phyloP scores from a whole-genome alignment of 2,329 filamentous ascomycete genomes.

The Elsinoe necatrix region DNA sequence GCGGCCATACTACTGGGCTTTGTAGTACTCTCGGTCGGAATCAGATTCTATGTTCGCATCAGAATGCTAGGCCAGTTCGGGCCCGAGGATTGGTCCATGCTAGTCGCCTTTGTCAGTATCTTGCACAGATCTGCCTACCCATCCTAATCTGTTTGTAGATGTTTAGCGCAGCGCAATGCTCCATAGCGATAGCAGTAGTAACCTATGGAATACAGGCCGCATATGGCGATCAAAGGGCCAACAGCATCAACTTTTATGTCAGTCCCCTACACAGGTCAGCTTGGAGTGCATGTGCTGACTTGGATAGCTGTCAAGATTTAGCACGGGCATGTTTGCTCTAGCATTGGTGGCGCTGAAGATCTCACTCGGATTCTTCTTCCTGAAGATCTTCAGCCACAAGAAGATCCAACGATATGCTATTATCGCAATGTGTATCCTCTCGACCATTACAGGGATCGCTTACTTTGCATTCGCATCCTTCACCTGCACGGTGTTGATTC shows the following conservation, averaged over 20 bases:
- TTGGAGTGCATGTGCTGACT: background rate
- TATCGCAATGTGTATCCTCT: conserved; percentile 35
- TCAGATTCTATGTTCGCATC: conserved; percentile 8
- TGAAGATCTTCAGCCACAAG: conserved; percentile 38
- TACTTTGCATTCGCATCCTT: conserved; percentile 44
- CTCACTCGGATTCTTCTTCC: conserved; percentile 43
- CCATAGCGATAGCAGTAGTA: background rate
- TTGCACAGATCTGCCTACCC: background rate
- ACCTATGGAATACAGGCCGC: background rate
- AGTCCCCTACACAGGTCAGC: background rate
- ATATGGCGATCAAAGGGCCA: background rate
- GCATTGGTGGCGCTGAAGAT: conserved; percentile 40
- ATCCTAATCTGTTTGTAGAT: background rate
- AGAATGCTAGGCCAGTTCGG: conserved; percentile 7
- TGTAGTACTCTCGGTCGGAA: background rate
- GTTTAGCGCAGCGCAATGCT: conserved; percentile 13
- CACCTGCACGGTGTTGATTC: conserved; percentile 45
- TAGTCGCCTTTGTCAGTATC: background rate
- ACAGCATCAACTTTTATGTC: background rate
- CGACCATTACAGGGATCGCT: conserved; percentile 35
- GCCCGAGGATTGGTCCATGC: conserved; percentile 11
- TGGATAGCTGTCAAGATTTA: background rate
- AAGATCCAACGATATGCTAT: conserved; percentile 36
- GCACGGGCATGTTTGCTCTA: conserved; percentile 35
- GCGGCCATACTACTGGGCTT: background rate